Percentiles rank a stretch among this genome's conserved stretches.
phyloP scores from a whole-genome alignment of 352 stramenopile genomes.

The Pythium diclinum region DNA sequence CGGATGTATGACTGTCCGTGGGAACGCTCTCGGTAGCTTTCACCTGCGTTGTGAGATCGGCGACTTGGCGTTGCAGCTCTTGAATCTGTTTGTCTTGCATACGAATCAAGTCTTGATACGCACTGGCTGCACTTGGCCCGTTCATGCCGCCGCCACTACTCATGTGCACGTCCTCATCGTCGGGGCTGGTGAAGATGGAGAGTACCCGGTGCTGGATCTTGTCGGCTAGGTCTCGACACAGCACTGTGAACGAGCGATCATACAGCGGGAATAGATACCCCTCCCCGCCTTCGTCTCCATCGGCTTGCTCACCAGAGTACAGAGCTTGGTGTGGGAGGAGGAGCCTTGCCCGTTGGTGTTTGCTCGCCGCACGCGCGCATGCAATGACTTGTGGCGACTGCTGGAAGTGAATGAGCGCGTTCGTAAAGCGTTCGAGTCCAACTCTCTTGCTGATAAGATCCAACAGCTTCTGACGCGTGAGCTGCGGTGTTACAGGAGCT shows the following conservation, averaged over 20 bases:
- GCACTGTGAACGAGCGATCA: constrained; percentile 51
- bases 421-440: constrained; percentile 63
- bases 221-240: constrained; percentile 48
- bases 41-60: constrained; percentile 13
- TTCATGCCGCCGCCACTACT: constrained; percentile 2
- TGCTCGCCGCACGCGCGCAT: constrained; percentile 39
- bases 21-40: not conserved
- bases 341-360: constrained; percentile 36
- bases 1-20: too few species aligned
- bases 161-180: constrained; percentile 22
- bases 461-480: constrained; percentile 61
- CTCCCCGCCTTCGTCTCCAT: constrained; percentile 24
- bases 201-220: constrained; percentile 67
- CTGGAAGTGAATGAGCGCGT: constrained; percentile 63
- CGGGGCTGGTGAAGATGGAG: constrained; percentile 50
- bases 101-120: constrained; percentile 79
- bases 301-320: constrained; percentile 23
- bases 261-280: constrained; percentile 69
- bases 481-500: not conserved
- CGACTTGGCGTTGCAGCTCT: constrained; percentile 40
- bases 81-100: constrained; percentile 78
- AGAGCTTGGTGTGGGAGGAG: constrained; percentile 36
- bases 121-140: constrained; percentile 32
- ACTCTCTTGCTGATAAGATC: constrained; percentile 64
- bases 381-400: constrained; percentile 46